Conservation (phyloP, 202 grass and related monocot genomes). For the Digitaria exilis region DNA sequence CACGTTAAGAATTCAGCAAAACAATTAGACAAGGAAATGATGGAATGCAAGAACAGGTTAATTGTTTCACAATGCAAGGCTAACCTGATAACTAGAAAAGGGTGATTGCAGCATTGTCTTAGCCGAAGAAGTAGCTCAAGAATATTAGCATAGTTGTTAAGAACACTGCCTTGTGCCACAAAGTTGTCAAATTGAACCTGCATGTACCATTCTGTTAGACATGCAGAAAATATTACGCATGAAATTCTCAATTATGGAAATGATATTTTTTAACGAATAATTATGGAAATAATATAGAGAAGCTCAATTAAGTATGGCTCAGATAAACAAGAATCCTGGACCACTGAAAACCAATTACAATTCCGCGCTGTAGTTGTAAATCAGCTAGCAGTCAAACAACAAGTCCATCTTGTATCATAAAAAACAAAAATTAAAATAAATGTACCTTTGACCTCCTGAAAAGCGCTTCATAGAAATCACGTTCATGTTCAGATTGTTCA, state of each 20-base stretch:
- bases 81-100: conserved; percentile 94
- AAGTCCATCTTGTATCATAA: not conserved
- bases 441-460: conserved; percentile 87
- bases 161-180: conserved; percentile 84
- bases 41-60: not conserved
- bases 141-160: conserved; percentile 85
- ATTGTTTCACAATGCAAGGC: not conserved
- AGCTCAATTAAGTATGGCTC: not conserved
- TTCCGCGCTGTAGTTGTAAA: not conserved
- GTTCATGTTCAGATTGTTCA: conserved; percentile 68
- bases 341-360: not conserved
- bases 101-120: conserved; percentile 89
- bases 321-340: conserved; percentile 1
- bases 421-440: not conserved
- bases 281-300: not conserved
- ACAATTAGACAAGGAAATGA: conserved; percentile 5
- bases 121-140: conserved; percentile 86
- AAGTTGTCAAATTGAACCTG: conserved; percentile 89
- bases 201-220: conserved; percentile 14
- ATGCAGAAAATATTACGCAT: conserved; percentile 12
- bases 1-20: conserved; percentile 27
- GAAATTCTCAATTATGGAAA: not conserved
- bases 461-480: conserved; percentile 85
- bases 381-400: not conserved
- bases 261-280: too few species aligned